phyloP scores from a whole-genome alignment of 768 basidiomycete genomes.

The Thelephora aurantiotincta region DNA sequence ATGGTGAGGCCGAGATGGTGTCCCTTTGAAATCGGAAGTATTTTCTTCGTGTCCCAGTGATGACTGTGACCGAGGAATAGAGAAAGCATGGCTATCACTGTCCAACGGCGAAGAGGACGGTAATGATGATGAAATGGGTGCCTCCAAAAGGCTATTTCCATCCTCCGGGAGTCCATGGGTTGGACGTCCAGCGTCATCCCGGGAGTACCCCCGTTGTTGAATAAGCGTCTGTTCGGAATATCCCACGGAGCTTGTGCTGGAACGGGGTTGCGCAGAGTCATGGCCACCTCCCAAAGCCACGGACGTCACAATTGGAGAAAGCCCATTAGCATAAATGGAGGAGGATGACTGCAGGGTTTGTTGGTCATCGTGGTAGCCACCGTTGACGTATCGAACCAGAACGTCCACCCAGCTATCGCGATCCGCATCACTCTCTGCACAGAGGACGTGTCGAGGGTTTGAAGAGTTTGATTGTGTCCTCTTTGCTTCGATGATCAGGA shows the following conservation, averaged over 20 bases:
- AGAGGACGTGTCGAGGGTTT: constrained; percentile 79
- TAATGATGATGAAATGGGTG: constrained; percentile 48
- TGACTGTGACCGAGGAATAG: constrained; percentile 54
- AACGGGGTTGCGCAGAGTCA: constrained; percentile 30
- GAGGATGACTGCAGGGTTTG: constrained; percentile 18
- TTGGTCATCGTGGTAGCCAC: constrained; percentile 64
- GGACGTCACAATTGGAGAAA: neutral
- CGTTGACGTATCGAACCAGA: constrained; percentile 78
- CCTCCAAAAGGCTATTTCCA: constrained; percentile 16
- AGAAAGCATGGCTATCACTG: constrained; percentile 14
- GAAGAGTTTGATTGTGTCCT: constrained; percentile 48
- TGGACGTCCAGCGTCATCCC: constrained; percentile 45
- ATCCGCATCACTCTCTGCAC: constrained; percentile 90
- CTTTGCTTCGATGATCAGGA: constrained; percentile 87
- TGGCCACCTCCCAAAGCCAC: neutral
- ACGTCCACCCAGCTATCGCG: constrained; percentile 92
- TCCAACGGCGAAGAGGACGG: constrained; percentile 34
- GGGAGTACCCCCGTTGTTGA: constrained; percentile 31
- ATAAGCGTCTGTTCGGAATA: constrained; percentile 22
- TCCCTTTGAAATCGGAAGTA: no score
- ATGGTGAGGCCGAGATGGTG: no score
- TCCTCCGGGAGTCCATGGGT: constrained; percentile 16
- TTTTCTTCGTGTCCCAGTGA: constrained; percentile 66
- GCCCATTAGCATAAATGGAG: neutral
- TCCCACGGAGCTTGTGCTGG: constrained; percentile 38